These are phyloP conservation scores for Epichloe festucae DNA, from an alignment of 2,329 filamentous ascomycete genomes.

Conservation along the genomic window DNA sequence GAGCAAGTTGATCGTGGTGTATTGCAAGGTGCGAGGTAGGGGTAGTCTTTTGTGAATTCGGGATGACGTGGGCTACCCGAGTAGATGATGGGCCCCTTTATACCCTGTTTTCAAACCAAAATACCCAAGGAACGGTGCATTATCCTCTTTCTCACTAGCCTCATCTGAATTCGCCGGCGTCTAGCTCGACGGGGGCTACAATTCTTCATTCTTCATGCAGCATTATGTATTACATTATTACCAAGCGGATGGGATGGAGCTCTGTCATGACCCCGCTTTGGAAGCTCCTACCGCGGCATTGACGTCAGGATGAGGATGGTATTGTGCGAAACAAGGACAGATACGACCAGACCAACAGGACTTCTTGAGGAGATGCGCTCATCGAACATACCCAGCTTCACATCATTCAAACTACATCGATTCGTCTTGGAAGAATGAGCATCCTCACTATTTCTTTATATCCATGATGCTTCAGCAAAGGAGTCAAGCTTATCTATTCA, in stretches of 20 bases:
- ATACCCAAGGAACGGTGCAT: neutral
- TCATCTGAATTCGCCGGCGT: neutral
- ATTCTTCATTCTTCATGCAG: neutral
- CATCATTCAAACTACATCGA: too few relatives aligned
- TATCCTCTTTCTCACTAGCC: neutral
- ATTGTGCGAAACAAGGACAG: too few relatives aligned
- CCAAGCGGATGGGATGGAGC: neutral
- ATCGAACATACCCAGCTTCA: too few relatives aligned
- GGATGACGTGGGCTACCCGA: too few relatives aligned
- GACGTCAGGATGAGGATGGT: neutral
- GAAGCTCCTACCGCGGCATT: neutral
- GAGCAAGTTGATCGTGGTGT: neutral
- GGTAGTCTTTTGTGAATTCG: too few relatives aligned
- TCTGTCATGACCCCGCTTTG: neutral
- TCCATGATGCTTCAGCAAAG: too few relatives aligned
- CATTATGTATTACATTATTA: neutral
- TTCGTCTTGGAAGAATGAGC: too few relatives aligned
- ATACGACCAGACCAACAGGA: too few relatives aligned
- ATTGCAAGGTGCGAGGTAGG: neutral
- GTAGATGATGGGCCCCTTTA: neutral
- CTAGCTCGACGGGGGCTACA: neutral
- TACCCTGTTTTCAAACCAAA: neutral
- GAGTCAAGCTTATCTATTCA: too few relatives aligned
- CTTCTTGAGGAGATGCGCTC: too few relatives aligned
- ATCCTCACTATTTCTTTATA: too few relatives aligned